These are phyloP conservation scores for Curvularia spicifera DNA, from an alignment of 2,329 filamentous ascomycete genomes.

Conservation along the genomic window DNA sequence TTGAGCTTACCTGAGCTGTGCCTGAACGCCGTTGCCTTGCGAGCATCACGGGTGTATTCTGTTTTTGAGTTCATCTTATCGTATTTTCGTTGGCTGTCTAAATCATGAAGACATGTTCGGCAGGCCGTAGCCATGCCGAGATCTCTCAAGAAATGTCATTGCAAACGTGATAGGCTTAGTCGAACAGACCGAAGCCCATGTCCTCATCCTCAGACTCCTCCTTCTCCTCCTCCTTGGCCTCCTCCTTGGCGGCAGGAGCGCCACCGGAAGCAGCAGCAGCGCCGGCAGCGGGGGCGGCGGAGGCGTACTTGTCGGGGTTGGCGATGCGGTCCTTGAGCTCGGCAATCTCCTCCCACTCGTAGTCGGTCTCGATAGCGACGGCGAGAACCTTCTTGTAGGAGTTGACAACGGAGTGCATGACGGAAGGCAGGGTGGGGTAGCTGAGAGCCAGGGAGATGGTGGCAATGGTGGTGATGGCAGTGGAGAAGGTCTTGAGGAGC, in stretches of 20 bases:
- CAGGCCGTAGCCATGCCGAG: constrained; percentile 25
- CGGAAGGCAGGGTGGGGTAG: constrained; percentile 95
- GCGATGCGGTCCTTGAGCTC: constrained; percentile 99
- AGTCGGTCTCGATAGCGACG: constrained; percentile 87
- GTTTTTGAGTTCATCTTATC: constrained; percentile 38
- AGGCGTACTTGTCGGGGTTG: constrained; percentile 96
- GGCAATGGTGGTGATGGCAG: constrained; percentile 85
- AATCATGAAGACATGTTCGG: constrained; percentile 39
- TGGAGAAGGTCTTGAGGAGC: constrained; percentile 81
- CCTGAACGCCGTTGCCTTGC: constrained; percentile 17
- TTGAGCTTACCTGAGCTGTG: constrained; percentile 45
- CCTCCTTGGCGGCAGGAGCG: constrained; percentile 50
- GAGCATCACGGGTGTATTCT: constrained; percentile 36
- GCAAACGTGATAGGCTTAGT: constrained; percentile 50
- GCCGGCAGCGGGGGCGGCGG: constrained; percentile 73
- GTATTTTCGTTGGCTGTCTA: constrained; percentile 45
- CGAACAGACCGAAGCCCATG: constrained; percentile 63
- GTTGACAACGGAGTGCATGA: constrained; percentile 97
- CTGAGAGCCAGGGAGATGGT: constrained; percentile 88
- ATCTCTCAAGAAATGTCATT: constrained; percentile 30
- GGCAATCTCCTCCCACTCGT: constrained; percentile 93
- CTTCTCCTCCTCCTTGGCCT: constrained; percentile 62
- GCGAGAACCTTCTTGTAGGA: constrained; percentile 95
- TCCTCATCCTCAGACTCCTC: constrained; percentile 65
- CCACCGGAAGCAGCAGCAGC: constrained; percentile 60